A percentile compares a stretch with the other conserved stretches of the same genome.
These are phyloP conservation scores for Lipomyces kockii DNA, from an alignment of 805 yeast species.

Conservation along the genomic window DNA sequence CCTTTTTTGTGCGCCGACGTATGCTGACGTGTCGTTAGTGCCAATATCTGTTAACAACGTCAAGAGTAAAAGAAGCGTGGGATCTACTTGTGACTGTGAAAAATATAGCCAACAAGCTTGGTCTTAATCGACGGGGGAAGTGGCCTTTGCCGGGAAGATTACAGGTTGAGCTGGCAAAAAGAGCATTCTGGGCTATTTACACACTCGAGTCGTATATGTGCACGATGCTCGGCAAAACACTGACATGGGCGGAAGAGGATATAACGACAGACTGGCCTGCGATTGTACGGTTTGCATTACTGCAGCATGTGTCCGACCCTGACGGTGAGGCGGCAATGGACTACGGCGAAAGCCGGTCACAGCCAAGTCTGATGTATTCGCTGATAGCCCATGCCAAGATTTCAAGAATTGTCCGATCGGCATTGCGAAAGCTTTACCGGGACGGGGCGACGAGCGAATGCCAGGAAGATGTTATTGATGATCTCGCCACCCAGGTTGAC, in stretches of 20 bases:
- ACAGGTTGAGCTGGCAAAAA: slow-evolving; percentile 22
- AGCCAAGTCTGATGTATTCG: slow-evolving; percentile 27
- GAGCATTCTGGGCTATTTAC: slow-evolving; percentile 31
- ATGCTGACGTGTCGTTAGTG: slow-evolving; percentile 2
- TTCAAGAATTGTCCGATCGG: slow-evolving; percentile 21
- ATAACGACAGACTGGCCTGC: slow-evolving; percentile 27
- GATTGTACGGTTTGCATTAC: slow-evolving; percentile 11
- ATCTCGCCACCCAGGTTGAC: slow-evolving; percentile 14
- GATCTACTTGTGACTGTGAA: slow-evolving; percentile 21
- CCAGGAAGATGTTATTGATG: slow-evolving; percentile 28
- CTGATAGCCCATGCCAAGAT: slow-evolving; percentile 33
- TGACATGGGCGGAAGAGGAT: slow-evolving; percentile 33
- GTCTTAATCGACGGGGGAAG: slow-evolving; percentile 22
- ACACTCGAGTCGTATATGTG: slow-evolving; percentile 32
- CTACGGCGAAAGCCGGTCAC: slow-evolving; percentile 2
- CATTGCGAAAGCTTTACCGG: slow-evolving; percentile 18
- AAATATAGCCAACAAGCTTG: slow-evolving; percentile 22
- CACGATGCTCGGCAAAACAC: slow-evolving; percentile 34
- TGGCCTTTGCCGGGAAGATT: slow-evolving; percentile 14
- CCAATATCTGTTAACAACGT: slow-evolving; percentile 24
- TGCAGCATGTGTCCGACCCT: slow-evolving; percentile 10
- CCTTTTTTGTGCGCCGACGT: background rate
- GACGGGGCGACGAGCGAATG: background rate
- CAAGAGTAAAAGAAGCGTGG: slow-evolving; percentile 31
- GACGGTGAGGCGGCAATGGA: slow-evolving; percentile 22